These are phyloP conservation scores for Penicillium argentinense DNA, from an alignment of 495 filamentous ascomycete genomes.

Conservation along the genomic window DNA sequence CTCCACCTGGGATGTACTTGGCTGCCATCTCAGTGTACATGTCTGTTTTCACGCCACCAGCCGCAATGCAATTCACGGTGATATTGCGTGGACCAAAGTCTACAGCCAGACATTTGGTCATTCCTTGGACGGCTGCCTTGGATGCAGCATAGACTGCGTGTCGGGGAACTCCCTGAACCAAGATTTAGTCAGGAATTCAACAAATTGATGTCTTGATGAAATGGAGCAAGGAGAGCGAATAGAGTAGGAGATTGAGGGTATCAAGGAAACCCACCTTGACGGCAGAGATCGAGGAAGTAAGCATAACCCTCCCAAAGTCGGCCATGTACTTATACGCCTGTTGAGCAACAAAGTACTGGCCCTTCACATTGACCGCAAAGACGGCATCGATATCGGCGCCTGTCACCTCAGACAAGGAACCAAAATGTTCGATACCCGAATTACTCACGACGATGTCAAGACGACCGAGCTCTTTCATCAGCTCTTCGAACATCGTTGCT, in stretches of 20 bases:
- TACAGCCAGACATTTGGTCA: slow-evolving; percentile 55
- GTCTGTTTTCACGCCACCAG: slow-evolving; percentile 41
- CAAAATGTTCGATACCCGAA: slow-evolving; percentile 55
- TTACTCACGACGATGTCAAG: slow-evolving; percentile 52
- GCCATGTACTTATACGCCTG: slow-evolving; percentile 63
- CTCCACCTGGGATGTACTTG: slow-evolving; percentile 36
- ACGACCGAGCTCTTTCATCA: slow-evolving; percentile 38
- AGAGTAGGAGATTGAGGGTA: no score
- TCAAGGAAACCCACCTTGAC: slow-evolving; percentile 27
- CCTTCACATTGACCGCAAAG: slow-evolving; percentile 55
- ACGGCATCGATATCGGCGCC: slow-evolving; percentile 54
- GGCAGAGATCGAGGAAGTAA: slow-evolving; percentile 35
- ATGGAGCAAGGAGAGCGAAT: no score
- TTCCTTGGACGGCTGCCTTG: slow-evolving; percentile 54
- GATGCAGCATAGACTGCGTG: slow-evolving; percentile 52
- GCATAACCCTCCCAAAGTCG: slow-evolving; percentile 34
- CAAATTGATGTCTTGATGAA: not conserved
- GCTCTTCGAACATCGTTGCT: slow-evolving; percentile 42
- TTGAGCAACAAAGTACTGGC: slow-evolving; percentile 65
- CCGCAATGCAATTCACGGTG: slow-evolving; percentile 54
- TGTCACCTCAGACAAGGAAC: slow-evolving; percentile 44
- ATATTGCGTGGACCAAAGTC: slow-evolving; percentile 54
- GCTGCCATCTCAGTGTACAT: slow-evolving; percentile 42
- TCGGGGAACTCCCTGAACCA: slow-evolving; percentile 19
- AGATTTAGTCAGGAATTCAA: not conserved